phyloP scores from a whole-genome alignment of 179 eudicot species.

The Silene noctiflora region DNA sequence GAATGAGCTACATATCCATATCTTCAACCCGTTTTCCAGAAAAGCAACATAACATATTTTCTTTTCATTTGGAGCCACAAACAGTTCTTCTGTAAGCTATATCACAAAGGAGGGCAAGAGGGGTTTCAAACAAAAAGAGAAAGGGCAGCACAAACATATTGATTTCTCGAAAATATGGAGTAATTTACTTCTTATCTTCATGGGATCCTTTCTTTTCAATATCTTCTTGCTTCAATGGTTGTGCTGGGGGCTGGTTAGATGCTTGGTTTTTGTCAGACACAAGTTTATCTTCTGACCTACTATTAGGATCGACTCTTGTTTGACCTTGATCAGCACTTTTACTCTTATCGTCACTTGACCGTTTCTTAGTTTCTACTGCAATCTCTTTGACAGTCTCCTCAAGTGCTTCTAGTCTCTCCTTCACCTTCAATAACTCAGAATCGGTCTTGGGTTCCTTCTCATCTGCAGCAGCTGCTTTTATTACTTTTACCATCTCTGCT shows the following conservation, averaged over 20 bases:
- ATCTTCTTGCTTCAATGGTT: conserved; percentile 15
- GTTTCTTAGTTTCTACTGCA: conserved; percentile 51
- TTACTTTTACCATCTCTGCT: conserved; percentile 62
- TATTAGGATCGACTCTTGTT: conserved; percentile 17
- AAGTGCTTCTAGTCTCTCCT: conserved; percentile 61
- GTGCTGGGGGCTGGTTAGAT: conserved; percentile 22
- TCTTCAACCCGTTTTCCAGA: background rate
- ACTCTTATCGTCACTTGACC: conserved; percentile 20
- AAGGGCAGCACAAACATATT: background rate
- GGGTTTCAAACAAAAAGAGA: background rate
- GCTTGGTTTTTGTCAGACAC: conserved; percentile 20
- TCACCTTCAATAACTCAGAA: conserved; percentile 59
- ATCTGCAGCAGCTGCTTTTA: conserved; percentile 43
- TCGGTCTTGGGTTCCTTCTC: conserved; percentile 38
- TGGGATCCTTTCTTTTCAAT: conserved; percentile 12
- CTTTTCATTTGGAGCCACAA: background rate
- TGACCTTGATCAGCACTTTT: conserved; percentile 24
- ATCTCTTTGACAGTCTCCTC: conserved; percentile 71
- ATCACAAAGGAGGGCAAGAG: background rate
- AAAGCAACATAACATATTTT: background rate
- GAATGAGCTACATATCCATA: background rate
- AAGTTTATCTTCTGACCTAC: conserved; percentile 21
- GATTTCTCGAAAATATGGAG: background rate
- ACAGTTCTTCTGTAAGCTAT: background rate
- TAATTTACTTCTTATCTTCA: conserved; percentile 14